Percentiles rank a stretch among this genome's conserved stretches.
Evolutionary conservation across 2,329 filamentous ascomycete species (phyloP).

Genomic region (Lomentospora prolificans): DNA sequence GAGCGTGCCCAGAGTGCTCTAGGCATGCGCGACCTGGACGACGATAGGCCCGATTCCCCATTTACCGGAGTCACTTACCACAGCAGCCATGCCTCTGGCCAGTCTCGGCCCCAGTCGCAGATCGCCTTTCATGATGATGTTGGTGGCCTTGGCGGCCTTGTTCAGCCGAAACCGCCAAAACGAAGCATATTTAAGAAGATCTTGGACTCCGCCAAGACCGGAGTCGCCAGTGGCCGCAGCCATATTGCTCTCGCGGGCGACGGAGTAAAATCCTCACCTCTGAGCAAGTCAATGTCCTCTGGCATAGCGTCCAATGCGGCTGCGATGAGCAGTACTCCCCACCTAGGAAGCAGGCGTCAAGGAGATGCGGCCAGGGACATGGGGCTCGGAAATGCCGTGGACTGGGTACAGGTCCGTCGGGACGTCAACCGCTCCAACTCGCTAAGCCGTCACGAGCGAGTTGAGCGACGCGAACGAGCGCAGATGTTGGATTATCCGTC

Average conservation of each 20-base stretch:
- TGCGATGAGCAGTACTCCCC: slow-evolving; percentile 5
- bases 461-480: slow-evolving; percentile 78
- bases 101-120: slow-evolving; percentile 52
- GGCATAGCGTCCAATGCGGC: not conserved
- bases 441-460: slow-evolving; percentile 75
- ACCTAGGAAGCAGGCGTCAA: not conserved
- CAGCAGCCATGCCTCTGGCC: slow-evolving; percentile 66
- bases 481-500: slow-evolving; percentile 90
- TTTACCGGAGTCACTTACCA: slow-evolving; percentile 82
- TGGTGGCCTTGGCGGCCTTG: slow-evolving; percentile 66
- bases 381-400: slow-evolving; percentile 53
- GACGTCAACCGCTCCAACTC: slow-evolving; percentile 96
- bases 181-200: slow-evolving; percentile 94
- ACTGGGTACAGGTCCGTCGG: slow-evolving; percentile 96
- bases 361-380: slow-evolving; percentile 55
- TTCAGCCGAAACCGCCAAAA: slow-evolving; percentile 67
- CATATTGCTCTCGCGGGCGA: slow-evolving; percentile 60
- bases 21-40: slow-evolving; percentile 46
- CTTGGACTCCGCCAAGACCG: slow-evolving; percentile 86
- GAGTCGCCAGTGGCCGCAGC: slow-evolving; percentile 78
- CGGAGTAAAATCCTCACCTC: slow-evolving; percentile 31
- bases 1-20: slow-evolving; percentile 54
- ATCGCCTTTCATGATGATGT: slow-evolving; percentile 57
- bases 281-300: slow-evolving; percentile 25
- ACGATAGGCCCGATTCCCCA: slow-evolving; percentile 49